These are phyloP conservation scores for Phytophthora fragariae DNA, from an alignment of 352 stramenopile species.

Conservation along the genomic window DNA sequence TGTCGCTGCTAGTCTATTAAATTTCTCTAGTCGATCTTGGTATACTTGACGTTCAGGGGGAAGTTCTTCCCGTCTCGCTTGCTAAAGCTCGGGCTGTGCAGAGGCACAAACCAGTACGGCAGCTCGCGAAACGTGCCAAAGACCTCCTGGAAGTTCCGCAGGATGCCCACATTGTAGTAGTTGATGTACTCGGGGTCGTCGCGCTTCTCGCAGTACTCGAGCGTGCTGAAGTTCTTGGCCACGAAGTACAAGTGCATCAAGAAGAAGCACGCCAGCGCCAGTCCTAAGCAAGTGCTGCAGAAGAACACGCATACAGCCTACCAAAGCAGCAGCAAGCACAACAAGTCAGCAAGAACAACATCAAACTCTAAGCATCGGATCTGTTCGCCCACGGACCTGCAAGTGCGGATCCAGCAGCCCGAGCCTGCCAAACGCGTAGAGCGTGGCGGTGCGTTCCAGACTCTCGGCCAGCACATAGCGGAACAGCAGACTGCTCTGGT, in stretches of 20 bases:
- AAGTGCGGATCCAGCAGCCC: conserved; percentile 58
- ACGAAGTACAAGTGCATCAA: conserved; percentile 81
- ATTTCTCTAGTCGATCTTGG: conserved; percentile 58
- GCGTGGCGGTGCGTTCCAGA: conserved; percentile 54
- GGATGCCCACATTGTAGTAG: conserved; percentile 79
- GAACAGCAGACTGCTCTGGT: conserved; percentile 73
- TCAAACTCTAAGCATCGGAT: background rate
- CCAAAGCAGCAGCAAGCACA: too few species aligned
- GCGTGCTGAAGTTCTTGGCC: conserved; percentile 79
- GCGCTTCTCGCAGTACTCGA: conserved; percentile 90
- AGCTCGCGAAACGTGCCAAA: conserved; percentile 71
- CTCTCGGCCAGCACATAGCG: conserved; percentile 64
- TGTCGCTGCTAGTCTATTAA: conserved; percentile 17
- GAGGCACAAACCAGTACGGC: conserved; percentile 76
- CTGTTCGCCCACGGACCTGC: conserved; percentile 50
- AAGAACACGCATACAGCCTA: conserved; percentile 82
- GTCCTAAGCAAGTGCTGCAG: conserved; percentile 64
- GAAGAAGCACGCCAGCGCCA: conserved; percentile 78
- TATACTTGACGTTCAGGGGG: conserved; percentile 58
- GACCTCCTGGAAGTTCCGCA: conserved; percentile 80
- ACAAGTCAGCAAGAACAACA: background rate
- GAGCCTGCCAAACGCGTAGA: conserved; percentile 71
- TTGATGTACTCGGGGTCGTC: conserved; percentile 81
- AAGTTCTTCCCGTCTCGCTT: conserved; percentile 57
- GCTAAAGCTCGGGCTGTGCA: conserved; percentile 63